phyloP scores from a whole-genome alignment of 116 monocot species.

The Cymodocea nodosa region DNA sequence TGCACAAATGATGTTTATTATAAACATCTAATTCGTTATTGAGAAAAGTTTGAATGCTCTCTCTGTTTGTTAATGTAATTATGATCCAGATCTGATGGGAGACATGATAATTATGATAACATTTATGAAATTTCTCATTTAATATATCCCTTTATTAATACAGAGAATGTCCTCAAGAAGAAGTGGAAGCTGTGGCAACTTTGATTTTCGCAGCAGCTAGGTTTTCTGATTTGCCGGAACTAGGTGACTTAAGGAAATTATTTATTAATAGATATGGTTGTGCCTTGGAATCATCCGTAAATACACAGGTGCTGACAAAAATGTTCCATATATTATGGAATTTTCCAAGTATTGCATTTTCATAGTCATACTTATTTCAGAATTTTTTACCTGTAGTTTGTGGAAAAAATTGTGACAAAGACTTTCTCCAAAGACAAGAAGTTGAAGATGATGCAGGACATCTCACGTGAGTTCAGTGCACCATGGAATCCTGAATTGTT shows the following conservation, averaged over 20 bases:
- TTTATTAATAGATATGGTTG: conserved; percentile 27
- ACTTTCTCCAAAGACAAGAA: conserved; percentile 11
- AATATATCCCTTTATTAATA: neutral
- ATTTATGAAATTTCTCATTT: neutral
- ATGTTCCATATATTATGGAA: neutral
- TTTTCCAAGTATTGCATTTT: neutral
- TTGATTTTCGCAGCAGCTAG: conserved; percentile 47
- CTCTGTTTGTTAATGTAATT: too few species aligned
- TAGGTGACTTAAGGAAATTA: conserved; percentile 23
- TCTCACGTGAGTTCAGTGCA: conserved; percentile 12
- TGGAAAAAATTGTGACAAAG: conserved; percentile 16
- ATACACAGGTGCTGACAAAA: conserved; percentile 15
- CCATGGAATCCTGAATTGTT: conserved; percentile 14
- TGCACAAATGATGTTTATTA: too few species aligned
- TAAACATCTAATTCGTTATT: too few species aligned
- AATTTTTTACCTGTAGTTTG: conserved; percentile 22
- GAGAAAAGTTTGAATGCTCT: too few species aligned
- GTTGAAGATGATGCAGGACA: conserved; percentile 21
- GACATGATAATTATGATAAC: neutral
- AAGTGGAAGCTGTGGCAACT: conserved; percentile 30
- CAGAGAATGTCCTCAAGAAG: conserved; percentile 39
- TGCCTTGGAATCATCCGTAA: conserved; percentile 22
- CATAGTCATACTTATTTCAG: neutral
- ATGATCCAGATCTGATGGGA: neutral
- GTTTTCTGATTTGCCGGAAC: conserved; percentile 42